A percentile compares a stretch with the other conserved stretches of the same genome.
phyloP scores from a whole-genome alignment of 208 protist genomes.

The Vickermania ingenoplastis region DNA sequence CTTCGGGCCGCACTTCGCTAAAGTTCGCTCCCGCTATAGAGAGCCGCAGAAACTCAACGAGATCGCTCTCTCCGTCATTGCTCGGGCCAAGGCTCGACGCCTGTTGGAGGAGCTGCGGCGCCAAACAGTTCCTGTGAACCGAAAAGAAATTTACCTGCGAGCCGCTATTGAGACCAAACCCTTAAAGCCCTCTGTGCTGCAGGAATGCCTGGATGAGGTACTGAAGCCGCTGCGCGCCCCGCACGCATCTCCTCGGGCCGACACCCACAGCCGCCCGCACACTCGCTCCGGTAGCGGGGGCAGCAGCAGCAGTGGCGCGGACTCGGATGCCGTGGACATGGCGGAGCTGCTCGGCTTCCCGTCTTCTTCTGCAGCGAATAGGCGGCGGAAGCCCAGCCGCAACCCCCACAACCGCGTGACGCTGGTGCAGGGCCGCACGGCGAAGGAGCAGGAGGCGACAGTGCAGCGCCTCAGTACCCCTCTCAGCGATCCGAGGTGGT shows the following conservation, averaged over 20 bases:
- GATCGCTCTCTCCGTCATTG: slow-evolving; percentile 53
- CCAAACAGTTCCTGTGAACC: slow-evolving; percentile 64
- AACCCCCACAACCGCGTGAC: neutral
- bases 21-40: slow-evolving; percentile 24
- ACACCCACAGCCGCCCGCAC: neutral
- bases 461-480: slow-evolving; percentile 22
- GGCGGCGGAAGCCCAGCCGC: too few species aligned
- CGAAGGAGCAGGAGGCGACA: slow-evolving; percentile 14
- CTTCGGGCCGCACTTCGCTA: slow-evolving; percentile 4
- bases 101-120: slow-evolving; percentile 53
- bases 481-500: slow-evolving; percentile 10
- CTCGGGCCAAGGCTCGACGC: slow-evolving; percentile 53
- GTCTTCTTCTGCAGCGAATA: neutral
- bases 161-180: slow-evolving; percentile 25
- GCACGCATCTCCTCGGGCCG: neutral
- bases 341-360: neutral
- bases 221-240: neutral
- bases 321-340: neutral
- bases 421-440: slow-evolving; percentile 5
- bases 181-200: slow-evolving; percentile 9
- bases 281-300: neutral
- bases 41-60: slow-evolving; percentile 37
- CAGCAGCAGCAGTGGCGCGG: neutral
- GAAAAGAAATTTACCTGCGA: slow-evolving; percentile 46
- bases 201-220: neutral